phyloP scores from a whole-genome alignment of 2,329 filamentous ascomycete genomes.

The Plectosphaerella sp. region DNA sequence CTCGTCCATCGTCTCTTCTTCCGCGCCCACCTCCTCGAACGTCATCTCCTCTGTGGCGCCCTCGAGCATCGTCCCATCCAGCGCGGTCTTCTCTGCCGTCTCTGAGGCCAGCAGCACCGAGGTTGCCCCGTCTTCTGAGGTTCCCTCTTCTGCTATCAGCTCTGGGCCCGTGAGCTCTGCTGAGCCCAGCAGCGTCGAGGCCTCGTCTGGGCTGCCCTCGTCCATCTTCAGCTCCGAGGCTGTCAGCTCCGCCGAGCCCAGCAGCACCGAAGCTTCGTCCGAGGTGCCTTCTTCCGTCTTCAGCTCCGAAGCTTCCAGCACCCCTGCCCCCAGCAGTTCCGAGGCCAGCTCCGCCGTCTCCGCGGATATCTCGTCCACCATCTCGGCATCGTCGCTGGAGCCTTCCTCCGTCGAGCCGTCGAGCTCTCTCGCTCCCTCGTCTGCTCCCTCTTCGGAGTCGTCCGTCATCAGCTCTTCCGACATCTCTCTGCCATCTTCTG shows the following conservation, averaged over 20 bases:
- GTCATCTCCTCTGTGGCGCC: background rate
- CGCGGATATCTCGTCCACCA: background rate
- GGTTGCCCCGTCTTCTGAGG: conserved; percentile 1
- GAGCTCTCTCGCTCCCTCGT: background rate
- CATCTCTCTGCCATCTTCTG: background rate
- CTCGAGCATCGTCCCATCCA: background rate
- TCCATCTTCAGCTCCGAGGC: too few species aligned
- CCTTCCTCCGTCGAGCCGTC: background rate
- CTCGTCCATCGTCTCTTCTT: background rate
- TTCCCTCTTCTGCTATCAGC: too few species aligned
- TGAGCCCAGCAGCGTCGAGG: background rate
- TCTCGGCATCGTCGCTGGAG: background rate
- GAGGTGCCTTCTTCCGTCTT: too few species aligned
- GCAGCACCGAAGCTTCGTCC: background rate
- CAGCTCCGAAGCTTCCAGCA: background rate
- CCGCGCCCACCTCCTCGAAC: background rate
- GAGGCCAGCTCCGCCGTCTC: too few species aligned
- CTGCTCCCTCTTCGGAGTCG: conserved; percentile 4
- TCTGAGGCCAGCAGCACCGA: background rate
- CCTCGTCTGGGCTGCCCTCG: too few species aligned
- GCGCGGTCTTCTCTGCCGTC: background rate
- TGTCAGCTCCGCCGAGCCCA: conserved; percentile 2
- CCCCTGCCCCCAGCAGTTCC: background rate
- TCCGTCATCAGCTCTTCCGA: conserved; percentile 3
- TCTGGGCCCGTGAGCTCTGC: too few species aligned